Conservation (phyloP, 345 rosid species). For the Camelina sativa region DNA sequence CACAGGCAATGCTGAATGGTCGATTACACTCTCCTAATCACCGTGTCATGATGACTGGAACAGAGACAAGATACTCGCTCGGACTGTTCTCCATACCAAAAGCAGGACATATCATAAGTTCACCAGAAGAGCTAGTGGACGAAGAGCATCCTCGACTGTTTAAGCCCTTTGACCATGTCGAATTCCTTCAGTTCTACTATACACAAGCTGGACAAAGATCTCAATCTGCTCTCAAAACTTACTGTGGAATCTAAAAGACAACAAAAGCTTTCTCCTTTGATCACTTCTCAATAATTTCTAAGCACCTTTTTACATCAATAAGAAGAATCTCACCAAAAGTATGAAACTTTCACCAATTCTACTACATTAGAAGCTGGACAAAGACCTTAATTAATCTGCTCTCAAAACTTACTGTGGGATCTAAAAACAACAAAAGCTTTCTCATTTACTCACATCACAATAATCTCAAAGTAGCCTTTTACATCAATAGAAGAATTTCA, state of each 20-base stretch:
- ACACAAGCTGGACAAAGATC: constrained; percentile 52
- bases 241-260: constrained; percentile 47
- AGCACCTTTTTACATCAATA: too few relatives aligned
- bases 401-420: constrained; percentile 56
- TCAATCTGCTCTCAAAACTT: constrained; percentile 49
- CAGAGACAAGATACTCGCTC: constrained; percentile 56
- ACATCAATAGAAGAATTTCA: too few relatives aligned
- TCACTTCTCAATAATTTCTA: too few relatives aligned
- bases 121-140: constrained; percentile 64
- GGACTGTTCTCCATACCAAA: constrained; percentile 66
- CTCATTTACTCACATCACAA: too few relatives aligned
- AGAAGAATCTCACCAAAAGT: too few relatives aligned
- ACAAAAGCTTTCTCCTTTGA: too few relatives aligned
- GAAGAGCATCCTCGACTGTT: constrained; percentile 58
- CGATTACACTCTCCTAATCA: constrained; percentile 62
- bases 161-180: constrained; percentile 62
- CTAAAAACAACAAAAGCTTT: not conserved
- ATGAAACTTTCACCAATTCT: constrained; percentile 29
- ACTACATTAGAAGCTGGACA: constrained; percentile 53
- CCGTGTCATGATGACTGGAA: constrained; percentile 74
- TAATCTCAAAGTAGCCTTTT: too few relatives aligned
- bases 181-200: constrained; percentile 53
- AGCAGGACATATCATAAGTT: constrained; percentile 49
- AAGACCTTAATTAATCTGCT: constrained; percentile 42
- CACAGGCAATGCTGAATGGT: constrained; percentile 74